Evolutionary conservation across 768 basidiomycete genomes (phyloP).

Genomic region (Boletus bicolor): DNA sequence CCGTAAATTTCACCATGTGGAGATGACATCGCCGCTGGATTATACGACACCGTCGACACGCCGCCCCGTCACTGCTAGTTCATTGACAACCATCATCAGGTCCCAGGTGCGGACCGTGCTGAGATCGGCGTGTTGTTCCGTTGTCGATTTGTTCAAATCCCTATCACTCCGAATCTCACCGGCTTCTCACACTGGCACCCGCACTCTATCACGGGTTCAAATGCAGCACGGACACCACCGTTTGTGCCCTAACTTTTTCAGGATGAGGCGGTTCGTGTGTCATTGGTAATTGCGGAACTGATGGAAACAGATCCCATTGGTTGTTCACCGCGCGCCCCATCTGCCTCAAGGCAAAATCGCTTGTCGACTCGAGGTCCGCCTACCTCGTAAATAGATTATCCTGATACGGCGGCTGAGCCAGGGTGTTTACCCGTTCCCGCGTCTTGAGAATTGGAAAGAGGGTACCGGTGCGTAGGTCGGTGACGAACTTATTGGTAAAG

Average conservation of each 20-base stretch:
- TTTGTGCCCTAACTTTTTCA: background rate
- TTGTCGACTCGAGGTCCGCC: background rate
- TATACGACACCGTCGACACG: background rate
- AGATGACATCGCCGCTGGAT: background rate
- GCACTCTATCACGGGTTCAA: background rate
- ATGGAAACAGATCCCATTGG: constrained; percentile 2
- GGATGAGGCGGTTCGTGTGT: background rate
- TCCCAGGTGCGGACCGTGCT: constrained; percentile 3
- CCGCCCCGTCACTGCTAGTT: background rate
- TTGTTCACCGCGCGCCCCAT: background rate
- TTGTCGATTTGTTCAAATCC: constrained; percentile 8
- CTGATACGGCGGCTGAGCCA: constrained; percentile 1
- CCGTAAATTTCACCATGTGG: background rate
- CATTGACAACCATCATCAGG: constrained; percentile 2
- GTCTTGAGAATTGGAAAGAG: background rate
- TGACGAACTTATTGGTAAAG: background rate
- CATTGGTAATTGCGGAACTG: background rate
- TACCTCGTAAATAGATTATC: constrained; percentile 1
- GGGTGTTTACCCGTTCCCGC: background rate
- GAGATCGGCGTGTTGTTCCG: constrained; percentile 1
- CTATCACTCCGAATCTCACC: constrained; percentile 4
- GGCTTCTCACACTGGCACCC: background rate
- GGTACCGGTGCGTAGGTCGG: background rate
- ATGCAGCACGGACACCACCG: background rate
- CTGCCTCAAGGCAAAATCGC: background rate